Conservation (phyloP, 768 basidiomycete species). For the Termitomyces sp. region DNA sequence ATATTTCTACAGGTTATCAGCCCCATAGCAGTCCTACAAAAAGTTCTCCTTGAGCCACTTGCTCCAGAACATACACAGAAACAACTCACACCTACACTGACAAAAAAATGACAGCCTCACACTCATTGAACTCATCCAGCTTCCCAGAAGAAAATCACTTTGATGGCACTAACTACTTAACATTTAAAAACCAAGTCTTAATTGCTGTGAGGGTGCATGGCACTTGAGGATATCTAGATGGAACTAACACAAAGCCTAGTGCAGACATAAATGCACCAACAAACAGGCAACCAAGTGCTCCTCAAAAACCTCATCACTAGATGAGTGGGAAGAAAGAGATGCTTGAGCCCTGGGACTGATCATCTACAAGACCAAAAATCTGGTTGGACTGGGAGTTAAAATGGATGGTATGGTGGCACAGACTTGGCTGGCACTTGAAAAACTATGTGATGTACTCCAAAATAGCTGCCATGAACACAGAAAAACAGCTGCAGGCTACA, state of each 20-base stretch:
- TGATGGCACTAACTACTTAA: too few species aligned
- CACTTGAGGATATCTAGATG: too few species aligned
- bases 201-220: too few species aligned
- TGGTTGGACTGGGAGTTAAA: too few species aligned
- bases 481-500: too few species aligned
- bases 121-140: too few species aligned
- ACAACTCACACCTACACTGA: neutral
- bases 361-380: neutral
- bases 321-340: neutral
- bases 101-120: too few species aligned
- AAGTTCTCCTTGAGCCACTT: neutral
- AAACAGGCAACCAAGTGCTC: neutral
- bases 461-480: too few species aligned
- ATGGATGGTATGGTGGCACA: neutral
- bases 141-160: too few species aligned
- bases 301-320: neutral
- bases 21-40: neutral
- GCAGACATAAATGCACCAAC: neutral
- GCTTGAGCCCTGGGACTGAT: neutral
- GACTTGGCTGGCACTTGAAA: neutral
- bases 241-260: too few species aligned
- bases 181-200: too few species aligned
- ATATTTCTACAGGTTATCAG: neutral
- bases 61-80: neutral
- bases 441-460: neutral